Conservation (phyloP, 371 early-diverging fungal genomes). For the Blakeslea trispora region DNA sequence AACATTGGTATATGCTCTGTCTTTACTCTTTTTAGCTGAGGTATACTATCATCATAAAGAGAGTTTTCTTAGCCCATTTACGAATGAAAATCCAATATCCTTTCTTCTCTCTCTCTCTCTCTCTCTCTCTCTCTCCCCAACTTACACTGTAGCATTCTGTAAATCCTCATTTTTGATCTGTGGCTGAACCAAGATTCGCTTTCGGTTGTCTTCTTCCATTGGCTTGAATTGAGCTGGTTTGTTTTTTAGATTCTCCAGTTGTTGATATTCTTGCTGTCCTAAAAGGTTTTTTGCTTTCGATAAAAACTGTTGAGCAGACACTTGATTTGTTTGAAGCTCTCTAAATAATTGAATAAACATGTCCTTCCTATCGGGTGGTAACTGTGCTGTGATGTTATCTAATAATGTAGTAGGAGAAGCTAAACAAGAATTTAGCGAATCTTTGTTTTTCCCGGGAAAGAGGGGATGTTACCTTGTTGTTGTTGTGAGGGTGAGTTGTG, state of each 20-base stretch:
- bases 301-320: conserved; percentile 41
- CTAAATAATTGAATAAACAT: conserved; percentile 39
- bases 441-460: no score
- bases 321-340: conserved; percentile 34
- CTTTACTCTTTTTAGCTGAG: conserved; percentile 25
- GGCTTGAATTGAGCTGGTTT: conserved; percentile 22
- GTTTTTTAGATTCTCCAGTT: conserved; percentile 47
- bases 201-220: neutral
- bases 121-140: no score
- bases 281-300: conserved; percentile 37
- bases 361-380: conserved; percentile 39
- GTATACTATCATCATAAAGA: conserved; percentile 9
- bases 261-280: conserved; percentile 45
- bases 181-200: conserved; percentile 6
- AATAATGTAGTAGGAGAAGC: conserved; percentile 34
- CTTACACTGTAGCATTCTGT: conserved; percentile 34
- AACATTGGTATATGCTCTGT: conserved; percentile 20
- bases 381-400: conserved; percentile 41
- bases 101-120: no score
- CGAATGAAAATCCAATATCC: no score
- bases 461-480: conserved; percentile 6
- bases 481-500: neutral
- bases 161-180: conserved; percentile 27
- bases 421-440: conserved; percentile 5
- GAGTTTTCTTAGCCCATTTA: no score